A percentile compares a stretch with the other conserved stretches of the same genome.
phyloP scores from a whole-genome alignment of 768 basidiomycete species.

The Auricularia sp. region DNA sequence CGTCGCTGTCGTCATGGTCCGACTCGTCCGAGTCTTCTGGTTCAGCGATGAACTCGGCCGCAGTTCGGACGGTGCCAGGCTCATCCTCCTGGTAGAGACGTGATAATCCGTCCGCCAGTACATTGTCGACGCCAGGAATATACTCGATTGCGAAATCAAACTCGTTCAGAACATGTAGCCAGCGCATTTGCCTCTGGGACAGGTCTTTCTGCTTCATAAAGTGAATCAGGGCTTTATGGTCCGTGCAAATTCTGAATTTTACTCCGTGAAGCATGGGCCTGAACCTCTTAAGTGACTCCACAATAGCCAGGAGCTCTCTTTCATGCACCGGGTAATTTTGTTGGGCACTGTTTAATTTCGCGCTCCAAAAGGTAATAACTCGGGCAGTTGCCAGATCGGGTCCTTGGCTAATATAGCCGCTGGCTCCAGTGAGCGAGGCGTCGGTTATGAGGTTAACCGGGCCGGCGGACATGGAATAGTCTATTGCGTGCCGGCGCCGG shows the following conservation, averaged over 20 bases:
- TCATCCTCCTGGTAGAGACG: conserved; percentile 7
- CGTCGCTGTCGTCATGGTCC: not conserved
- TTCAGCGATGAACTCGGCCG: not conserved
- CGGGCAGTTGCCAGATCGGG: too few species aligned
- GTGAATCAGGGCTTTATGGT: conserved; percentile 23
- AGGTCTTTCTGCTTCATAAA: conserved; percentile 11
- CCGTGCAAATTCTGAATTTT: conserved; percentile 22
- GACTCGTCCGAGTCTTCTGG: not conserved
- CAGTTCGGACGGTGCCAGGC: not conserved
- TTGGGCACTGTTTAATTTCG: not conserved
- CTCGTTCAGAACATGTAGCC: conserved; percentile 25
- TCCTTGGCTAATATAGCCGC: too few species aligned
- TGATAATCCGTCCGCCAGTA: conserved; percentile 19
- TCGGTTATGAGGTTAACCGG: not conserved
- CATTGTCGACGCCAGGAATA: conserved; percentile 11
- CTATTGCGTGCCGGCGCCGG: conserved; percentile 16
- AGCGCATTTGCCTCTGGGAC: conserved; percentile 25
- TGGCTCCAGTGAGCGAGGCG: too few species aligned
- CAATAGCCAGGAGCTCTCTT: conserved; percentile 29
- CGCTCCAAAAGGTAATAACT: not conserved
- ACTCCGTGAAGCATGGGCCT: conserved; percentile 14
- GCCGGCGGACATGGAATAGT: not conserved
- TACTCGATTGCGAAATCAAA: conserved; percentile 24
- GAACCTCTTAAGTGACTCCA: conserved; percentile 22
- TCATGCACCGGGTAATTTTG: conserved; percentile 30